phyloP scores from a whole-genome alignment of 306 rosid species.

The Trichosanthes cucumerina region DNA sequence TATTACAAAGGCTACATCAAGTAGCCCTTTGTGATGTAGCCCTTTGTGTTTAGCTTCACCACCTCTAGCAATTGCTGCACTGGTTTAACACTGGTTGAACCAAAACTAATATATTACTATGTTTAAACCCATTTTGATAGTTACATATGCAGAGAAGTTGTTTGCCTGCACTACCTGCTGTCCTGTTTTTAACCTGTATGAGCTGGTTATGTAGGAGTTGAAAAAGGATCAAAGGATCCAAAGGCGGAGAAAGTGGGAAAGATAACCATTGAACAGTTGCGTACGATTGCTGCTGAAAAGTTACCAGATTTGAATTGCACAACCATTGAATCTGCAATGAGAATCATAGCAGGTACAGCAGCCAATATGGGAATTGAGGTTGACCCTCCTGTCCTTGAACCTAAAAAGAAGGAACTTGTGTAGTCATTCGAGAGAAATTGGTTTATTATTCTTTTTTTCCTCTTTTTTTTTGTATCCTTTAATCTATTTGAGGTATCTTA shows the following conservation, averaged over 20 bases:
- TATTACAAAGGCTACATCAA: not conserved
- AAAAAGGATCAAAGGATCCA: conserved; percentile 93
- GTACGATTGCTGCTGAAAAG: conserved; percentile 78
- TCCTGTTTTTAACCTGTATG: not conserved
- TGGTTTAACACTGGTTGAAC: not conserved
- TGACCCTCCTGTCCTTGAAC: conserved; percentile 86
- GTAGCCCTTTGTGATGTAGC: not conserved
- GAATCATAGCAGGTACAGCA: conserved; percentile 95
- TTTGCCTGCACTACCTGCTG: not conserved
- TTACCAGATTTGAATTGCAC: conserved; percentile 89
- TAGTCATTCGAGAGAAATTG: conserved; percentile 3
- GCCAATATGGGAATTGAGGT: conserved; percentile 98
- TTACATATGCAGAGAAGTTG: not conserved
- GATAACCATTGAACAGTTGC: conserved; percentile 77
- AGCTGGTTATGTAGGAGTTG: conserved; percentile 50
- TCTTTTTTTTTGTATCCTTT: not conserved
- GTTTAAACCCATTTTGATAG: not conserved
- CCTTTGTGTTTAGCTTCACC: not conserved
- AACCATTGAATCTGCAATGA: conserved; percentile 81
- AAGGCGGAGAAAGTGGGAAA: conserved; percentile 65
- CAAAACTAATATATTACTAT: not conserved
- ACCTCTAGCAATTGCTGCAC: not conserved
- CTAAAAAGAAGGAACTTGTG: conserved; percentile 46
- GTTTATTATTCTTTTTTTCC: not conserved
- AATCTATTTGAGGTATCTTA: conserved; percentile 1